These are phyloP conservation scores for Penicillium lagena DNA, from an alignment of 495 filamentous ascomycete species.

Conservation along the genomic window DNA sequence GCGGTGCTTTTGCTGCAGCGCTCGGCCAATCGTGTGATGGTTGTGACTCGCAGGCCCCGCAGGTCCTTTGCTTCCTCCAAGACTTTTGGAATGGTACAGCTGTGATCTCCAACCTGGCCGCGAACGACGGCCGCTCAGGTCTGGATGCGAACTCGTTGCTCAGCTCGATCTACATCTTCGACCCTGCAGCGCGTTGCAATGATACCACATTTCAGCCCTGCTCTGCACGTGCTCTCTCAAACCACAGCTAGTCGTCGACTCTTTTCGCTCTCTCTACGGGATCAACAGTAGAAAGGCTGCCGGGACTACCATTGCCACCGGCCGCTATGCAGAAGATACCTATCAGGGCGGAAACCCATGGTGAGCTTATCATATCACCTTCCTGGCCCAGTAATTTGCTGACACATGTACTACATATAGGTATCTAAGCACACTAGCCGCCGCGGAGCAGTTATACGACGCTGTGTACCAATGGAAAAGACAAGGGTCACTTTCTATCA, in stretches of 20 bases:
- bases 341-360: constrained; percentile 67
- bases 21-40: constrained; percentile 37
- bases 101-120: constrained; percentile 45
- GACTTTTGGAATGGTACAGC: constrained; percentile 59
- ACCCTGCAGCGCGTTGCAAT: constrained; percentile 46
- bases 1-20: constrained; percentile 44
- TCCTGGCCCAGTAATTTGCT: too few species aligned
- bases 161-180: constrained; percentile 57
- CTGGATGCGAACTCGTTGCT: constrained; percentile 60
- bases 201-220: constrained; percentile 54
- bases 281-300: constrained; percentile 45
- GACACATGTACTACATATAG: too few species aligned
- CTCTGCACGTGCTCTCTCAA: constrained; percentile 55
- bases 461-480: constrained; percentile 54
- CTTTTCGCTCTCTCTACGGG: constrained; percentile 51
- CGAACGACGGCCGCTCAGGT: constrained; percentile 42
- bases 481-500: constrained; percentile 44
- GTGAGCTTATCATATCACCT: constrained; percentile 6
- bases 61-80: constrained; percentile 54
- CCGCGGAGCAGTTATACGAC: constrained; percentile 61
- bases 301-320: constrained; percentile 53
- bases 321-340: constrained; percentile 62
- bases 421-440: constrained; percentile 56
- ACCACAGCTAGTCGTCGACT: constrained; percentile 56
- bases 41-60: constrained; percentile 49